Base-by-base conservation (phyloP, 192 early-diverging fungal species). In the Coemansia sp. region DNA sequence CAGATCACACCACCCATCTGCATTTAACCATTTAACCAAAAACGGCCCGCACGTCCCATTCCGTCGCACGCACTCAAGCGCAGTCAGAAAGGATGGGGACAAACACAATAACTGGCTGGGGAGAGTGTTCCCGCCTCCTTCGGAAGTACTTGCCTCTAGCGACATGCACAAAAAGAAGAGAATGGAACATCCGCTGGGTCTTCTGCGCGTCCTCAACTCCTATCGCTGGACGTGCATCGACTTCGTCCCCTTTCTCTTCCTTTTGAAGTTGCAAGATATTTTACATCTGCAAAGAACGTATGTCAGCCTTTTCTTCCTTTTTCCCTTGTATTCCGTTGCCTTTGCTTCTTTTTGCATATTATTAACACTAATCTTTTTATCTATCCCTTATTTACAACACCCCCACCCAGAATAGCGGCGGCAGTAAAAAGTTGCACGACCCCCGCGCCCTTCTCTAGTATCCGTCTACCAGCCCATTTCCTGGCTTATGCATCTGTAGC, bases 401-500 rank as follows among this genome's bases (percentile, higher is more conserved):
- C 48, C 15, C 1, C n/a, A 53, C 51, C 51, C 20, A 26, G 8
- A 16, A 26, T 53, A 53, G 24, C 24, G 51, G 51, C 14, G 10
- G 51, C 51, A 24, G 24, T 26, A 53, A 16, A 20, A 26, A 16
- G 9, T 30, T 26, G 51, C 51, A 53, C 23, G 20, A 21, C 48
- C 48, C 16, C 48, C n/a, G n/a, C 48, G 7, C 1, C 10, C 10
- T 4, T 53, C 51, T 53, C 24, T 53, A 10, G 1, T 20, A 49
- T 49, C 18, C 7, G 16, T 11, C 2, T n/a, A 49, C 46, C 2
- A 49, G 46, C 16, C 46, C 46, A 20, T 49, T 20, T 20, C 20
- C n/a, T 20, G 20, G 51, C 51, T 9, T 53, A 53, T 53, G 51
- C 51, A 26, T 53, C 51, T 53, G 51, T 53, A 53, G 23, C 51